Evolutionary conservation across 169 alveolate genomes (phyloP), one percentile per base, ranked within the genome.

Genomic region (Eimeria nieschulzi): DNA sequence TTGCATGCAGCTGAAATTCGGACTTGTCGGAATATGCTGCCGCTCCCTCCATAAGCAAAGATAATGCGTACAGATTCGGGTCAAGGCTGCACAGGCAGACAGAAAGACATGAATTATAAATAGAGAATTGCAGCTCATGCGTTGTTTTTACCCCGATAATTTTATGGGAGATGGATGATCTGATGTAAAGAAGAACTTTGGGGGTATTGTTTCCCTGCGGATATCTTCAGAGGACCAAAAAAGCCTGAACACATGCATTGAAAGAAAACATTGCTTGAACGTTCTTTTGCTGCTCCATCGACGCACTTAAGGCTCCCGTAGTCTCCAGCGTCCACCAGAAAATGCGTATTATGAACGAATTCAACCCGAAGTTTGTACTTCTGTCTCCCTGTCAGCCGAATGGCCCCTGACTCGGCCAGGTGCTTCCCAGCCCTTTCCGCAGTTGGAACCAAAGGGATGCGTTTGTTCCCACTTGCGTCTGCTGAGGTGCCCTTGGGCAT

Each of bases 381-480:
- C 66, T 95, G 95, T 0, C 97, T 98, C 9, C 98, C 98, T 21
- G 93, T 73, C 25, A 96, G 93, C 83, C 96, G 96, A 72, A 96
- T 96, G 9, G 96, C 92, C 12, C 84, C 93, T 13, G 98, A 96
- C 23, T 94, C 91, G 91, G 84, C 21, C 21, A 78, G 91, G 56
- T 85, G 95, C 17, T 92, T 83, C 51, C 92, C 93, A 15, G 75
- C 33, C 73, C 92, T 92, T 91, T 94, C 95, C 39, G 96, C 92
- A 33, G 91, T 17, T 0, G 91, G 70, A 39, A 95, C n/a, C 86
- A 73, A 13, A 79, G 94, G 84, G 83, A 93, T 23, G 84, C 91
- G 82, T 72, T 94, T 23, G 90, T 46, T 80, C 70, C 82, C 73
- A 55, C 84, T 10, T 55, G 61, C 59, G 76, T 68, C 76, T 78